Percentiles rank a stretch among this genome's conserved stretches.
phyloP scores from a whole-genome alignment of 1,139 yeast genomes.

The Candida buenavistaensis region DNA sequence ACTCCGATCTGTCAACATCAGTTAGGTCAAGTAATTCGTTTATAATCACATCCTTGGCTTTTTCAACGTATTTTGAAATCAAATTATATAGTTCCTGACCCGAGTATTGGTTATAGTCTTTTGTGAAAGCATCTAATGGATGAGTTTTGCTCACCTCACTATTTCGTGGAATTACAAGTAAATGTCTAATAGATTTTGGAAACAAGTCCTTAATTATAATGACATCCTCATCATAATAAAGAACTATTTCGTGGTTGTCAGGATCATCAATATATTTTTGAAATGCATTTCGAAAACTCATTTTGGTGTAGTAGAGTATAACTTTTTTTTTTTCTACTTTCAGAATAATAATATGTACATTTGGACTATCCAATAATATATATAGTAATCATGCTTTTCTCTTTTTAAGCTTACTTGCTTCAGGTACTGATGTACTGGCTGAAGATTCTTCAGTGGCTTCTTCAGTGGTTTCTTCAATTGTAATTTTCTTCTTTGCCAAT shows the following conservation, averaged over 20 bases:
- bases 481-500: conserved; percentile 12
- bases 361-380: no score
- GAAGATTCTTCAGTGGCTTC: conserved; percentile 3
- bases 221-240: conserved; percentile 52
- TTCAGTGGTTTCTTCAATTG: conserved; percentile 10
- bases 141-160: conserved; percentile 36
- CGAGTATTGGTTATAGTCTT: conserved; percentile 18
- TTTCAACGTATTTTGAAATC: conserved; percentile 40
- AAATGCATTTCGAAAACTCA: conserved; percentile 38
- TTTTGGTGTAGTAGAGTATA: no score
- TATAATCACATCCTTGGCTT: conserved; percentile 40
- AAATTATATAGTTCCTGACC: conserved; percentile 27
- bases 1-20: conserved; percentile 11
- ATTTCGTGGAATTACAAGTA: conserved; percentile 59
- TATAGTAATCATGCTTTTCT: conserved; percentile 14
- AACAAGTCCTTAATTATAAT: conserved; percentile 60
- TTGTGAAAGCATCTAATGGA: conserved; percentile 55
- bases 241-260: conserved; percentile 19
- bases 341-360: no score
- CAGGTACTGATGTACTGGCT: conserved; percentile 2
- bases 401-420: conserved; percentile 9
- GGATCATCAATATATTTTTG: conserved; percentile 37
- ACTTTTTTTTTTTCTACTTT: no score
- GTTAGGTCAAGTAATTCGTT: conserved; percentile 29
- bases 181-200: conserved; percentile 66